Conservation (phyloP, 1,284 basidiomycete species). For the Stereum hirsutum region DNA sequence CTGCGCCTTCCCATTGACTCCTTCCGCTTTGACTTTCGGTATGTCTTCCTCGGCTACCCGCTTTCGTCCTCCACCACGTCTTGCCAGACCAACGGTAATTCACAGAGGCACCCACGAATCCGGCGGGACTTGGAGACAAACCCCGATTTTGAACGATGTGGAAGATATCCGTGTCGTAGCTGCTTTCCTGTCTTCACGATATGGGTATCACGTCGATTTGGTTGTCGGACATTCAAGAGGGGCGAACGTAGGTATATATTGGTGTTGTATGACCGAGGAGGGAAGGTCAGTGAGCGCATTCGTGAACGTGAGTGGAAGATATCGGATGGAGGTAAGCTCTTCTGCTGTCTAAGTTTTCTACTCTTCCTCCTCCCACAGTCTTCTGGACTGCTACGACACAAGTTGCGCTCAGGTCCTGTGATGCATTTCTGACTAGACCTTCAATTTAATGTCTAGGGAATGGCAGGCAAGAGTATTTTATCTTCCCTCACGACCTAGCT, state of each 20-base stretch:
- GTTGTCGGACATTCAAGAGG: constrained; percentile 71
- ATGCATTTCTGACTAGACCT: too few species aligned
- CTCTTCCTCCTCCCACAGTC: too few species aligned
- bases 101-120: constrained; percentile 69
- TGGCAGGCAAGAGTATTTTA: too few species aligned
- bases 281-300: constrained; percentile 44
- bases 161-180: constrained; percentile 58
- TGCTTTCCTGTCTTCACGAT: constrained; percentile 42
- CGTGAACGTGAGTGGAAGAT: constrained; percentile 66
- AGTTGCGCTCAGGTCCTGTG: too few species aligned
- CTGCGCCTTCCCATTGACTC: constrained; percentile 63
- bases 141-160: constrained; percentile 46
- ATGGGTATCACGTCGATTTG: constrained; percentile 58
- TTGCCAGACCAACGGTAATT: too few species aligned
- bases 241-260: constrained; percentile 51
- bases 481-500: too few species aligned
- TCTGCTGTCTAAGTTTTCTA: too few species aligned
- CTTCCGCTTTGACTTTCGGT: constrained; percentile 83
- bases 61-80: too few species aligned
- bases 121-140: constrained; percentile 52
- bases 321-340: constrained; percentile 63
- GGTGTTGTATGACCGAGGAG: constrained; percentile 53
- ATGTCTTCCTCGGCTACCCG: too few species aligned
- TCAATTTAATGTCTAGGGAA: too few species aligned
- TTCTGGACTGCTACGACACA: too few species aligned